Base-by-base conservation (phyloP, 2,329 filamentous ascomycete species). In the Cladosporium phlei region DNA sequence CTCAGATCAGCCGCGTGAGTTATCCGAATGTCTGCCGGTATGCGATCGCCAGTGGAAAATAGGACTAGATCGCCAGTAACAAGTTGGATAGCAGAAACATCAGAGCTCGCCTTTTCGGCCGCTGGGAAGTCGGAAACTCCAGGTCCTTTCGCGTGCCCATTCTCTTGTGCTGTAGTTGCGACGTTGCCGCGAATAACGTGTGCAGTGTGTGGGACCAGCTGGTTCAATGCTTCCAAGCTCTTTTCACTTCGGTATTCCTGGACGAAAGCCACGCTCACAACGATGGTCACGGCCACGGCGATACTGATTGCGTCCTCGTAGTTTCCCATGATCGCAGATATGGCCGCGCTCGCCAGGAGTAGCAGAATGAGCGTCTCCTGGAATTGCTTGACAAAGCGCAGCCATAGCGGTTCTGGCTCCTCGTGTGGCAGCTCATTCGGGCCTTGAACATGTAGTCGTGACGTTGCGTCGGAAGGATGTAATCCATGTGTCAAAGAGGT, bases 171-270 rank as follows among this genome's bases (percentile, higher is more conserved):
- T 10, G 42, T 21, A 45, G 73, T 46, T 8, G 46, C 33, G n/a
- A 49, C 49, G 17, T 52, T 56, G 30, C 53, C 58, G 20, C 94
- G 83, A 50, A 98, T 88, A n/a, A 97, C 75, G 69, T 98, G 90
- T 22, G 94, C 93, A 64, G 90, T 88, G 65, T 97, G 94, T 21
- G 93, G 94, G 0, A 98, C 91, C 20, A 98, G 73, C 59, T 93
- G 88, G 62, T 86, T 96, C 56, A 98, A 73, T 16, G 93, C 93
- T 67, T 98, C 93, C 55, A 98, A 82, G 2, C 91, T 97, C 68
- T 98, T 94, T 65, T 98, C 93, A 6, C 93, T 97, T 49, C 93
- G 79, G 66, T 98, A 98, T 69, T 98, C 93, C 65, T 98, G 93
- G 43, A 97, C 82, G 58, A 98, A 98, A 2, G 91, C 93, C 32